Conservation (phyloP, 1,284 basidiomycete genomes). For the Malassezia caprae region DNA sequence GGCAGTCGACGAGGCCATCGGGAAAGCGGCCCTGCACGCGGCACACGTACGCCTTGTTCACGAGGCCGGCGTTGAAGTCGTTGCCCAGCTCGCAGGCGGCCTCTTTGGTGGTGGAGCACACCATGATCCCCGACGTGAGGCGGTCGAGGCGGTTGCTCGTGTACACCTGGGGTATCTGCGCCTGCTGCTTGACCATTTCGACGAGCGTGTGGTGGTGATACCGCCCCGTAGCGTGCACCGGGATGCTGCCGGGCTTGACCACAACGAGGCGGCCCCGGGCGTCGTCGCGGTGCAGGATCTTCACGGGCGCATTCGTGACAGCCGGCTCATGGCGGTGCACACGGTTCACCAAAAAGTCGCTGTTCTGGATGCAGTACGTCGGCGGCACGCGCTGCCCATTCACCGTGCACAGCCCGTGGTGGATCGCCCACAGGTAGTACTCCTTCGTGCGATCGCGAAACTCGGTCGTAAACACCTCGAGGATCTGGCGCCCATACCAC, state of each 20-base stretch:
- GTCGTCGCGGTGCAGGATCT: slow-evolving; percentile 66
- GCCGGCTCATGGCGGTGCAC: slow-evolving; percentile 95
- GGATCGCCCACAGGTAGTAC: slow-evolving; percentile 56
- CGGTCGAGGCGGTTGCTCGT: slow-evolving; percentile 89
- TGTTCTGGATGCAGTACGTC: slow-evolving; percentile 69
- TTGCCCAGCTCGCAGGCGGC: slow-evolving; percentile 60
- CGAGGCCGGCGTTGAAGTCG: slow-evolving; percentile 57
- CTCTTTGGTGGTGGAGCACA: slow-evolving; percentile 67
- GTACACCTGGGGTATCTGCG: slow-evolving; percentile 70
- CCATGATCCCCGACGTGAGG: slow-evolving; percentile 91
- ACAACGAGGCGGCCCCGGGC: slow-evolving; percentile 78
- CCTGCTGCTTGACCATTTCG: slow-evolving; percentile 74
- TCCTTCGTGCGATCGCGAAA: slow-evolving; percentile 49
- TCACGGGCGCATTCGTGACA: slow-evolving; percentile 73
- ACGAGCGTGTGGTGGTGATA: slow-evolving; percentile 54
- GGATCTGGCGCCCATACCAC: slow-evolving; percentile 71
- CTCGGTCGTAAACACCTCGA: slow-evolving; percentile 49
- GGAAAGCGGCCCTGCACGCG: slow-evolving; percentile 57
- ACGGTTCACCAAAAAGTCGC: slow-evolving; percentile 74
- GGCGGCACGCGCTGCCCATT: slow-evolving; percentile 74
- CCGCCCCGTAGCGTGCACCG: slow-evolving; percentile 43
- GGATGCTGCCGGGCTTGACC: slow-evolving; percentile 49
- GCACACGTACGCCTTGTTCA: slow-evolving; percentile 50
- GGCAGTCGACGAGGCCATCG: slow-evolving; percentile 59
- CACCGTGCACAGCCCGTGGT: slow-evolving; percentile 86